Evolutionary conservation across 2,329 filamentous ascomycete species (phyloP), one percentile per base, ranked within the genome.

Genomic region (Aspergillus sp.): DNA sequence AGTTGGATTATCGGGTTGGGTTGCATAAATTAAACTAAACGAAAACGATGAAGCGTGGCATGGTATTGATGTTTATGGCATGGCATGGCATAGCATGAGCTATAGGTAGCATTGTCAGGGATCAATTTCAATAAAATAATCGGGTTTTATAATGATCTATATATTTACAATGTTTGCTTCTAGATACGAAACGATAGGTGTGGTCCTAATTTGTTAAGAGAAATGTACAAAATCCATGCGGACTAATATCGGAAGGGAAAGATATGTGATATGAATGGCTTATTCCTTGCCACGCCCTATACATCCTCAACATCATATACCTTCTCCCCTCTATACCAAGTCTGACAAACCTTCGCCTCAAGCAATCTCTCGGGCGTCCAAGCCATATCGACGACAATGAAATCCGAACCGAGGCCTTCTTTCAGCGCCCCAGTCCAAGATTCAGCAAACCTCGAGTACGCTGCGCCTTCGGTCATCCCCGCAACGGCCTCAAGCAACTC

Each of bases 401-500:
- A 79, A 59, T 80, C 77, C 41, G 77, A 77, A 65, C 69, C 64
- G 58, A 74, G 70, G 11, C 76, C 76, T 3, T 63, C 65, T 58
- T 69, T 66, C 47, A 80, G 58, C 53, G 64, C 70, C 3, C 78
- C 78, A 1, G 74, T 60, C 50, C 70, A 63, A n/a, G 66, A 60
- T 23, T 80, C 78, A 4, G 72, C 72, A 64, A 79, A 81, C 44
- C 73, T 76, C 0, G 75, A 75, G 59, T 76, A 79, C n/a, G 80
- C 79, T 31, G 74, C 75, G 0, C 79, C 79, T 11, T 61, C 58
- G 6, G 79, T 80, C 14, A 75, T 78, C 14, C 76, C 79, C 41
- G 63, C 66, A 12, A 82, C 66, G 5, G 79, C 78, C 49, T 76
- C 69, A 41, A 68, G 66, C 39, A 82, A 59, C 14, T 70, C 69